Conservation (phyloP, 805 yeast species). For the Kluyveromyces nonfermentans region DNA sequence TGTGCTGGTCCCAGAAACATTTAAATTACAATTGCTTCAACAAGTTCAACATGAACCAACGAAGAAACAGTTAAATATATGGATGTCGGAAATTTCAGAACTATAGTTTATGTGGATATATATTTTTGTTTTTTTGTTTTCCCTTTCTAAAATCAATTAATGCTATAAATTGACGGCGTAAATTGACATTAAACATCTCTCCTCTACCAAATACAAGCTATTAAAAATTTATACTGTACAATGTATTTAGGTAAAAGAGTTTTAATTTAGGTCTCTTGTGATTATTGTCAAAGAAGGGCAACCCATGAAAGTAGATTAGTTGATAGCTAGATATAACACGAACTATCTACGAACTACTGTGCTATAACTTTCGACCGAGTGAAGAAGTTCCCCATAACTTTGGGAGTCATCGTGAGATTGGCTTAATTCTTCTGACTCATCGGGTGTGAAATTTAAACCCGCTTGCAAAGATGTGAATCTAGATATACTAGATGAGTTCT, state of each 20-base stretch:
- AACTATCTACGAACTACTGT: constrained; percentile 10
- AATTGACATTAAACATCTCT: neutral
- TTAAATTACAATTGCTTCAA: constrained; percentile 28
- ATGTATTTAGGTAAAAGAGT: neutral
- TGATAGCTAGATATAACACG: too few relatives aligned
- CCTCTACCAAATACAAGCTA: neutral
- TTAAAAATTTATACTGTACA: neutral
- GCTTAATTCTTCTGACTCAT: constrained; percentile 4
- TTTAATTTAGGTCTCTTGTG: neutral
- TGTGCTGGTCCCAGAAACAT: constrained; percentile 22
- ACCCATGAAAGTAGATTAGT: too few relatives aligned
- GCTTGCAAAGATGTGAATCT: neutral
- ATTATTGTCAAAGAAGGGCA: neutral
- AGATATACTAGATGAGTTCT: neutral
- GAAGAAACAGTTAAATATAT: constrained; percentile 18
- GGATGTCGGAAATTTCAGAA: constrained; percentile 29
- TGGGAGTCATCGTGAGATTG: constrained; percentile 1
- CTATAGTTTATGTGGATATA: constrained; percentile 4
- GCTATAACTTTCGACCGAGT: constrained; percentile 10
- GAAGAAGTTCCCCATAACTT: constrained; percentile 1
- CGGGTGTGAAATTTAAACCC: neutral
- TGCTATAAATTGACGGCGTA: neutral
- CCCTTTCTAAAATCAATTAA: too few relatives aligned
- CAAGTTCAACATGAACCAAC: constrained; percentile 29
- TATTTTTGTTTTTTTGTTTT: too few relatives aligned